Base-by-base conservation (phyloP, 306 rosid species). In the Aeschynomene evenia region DNA sequence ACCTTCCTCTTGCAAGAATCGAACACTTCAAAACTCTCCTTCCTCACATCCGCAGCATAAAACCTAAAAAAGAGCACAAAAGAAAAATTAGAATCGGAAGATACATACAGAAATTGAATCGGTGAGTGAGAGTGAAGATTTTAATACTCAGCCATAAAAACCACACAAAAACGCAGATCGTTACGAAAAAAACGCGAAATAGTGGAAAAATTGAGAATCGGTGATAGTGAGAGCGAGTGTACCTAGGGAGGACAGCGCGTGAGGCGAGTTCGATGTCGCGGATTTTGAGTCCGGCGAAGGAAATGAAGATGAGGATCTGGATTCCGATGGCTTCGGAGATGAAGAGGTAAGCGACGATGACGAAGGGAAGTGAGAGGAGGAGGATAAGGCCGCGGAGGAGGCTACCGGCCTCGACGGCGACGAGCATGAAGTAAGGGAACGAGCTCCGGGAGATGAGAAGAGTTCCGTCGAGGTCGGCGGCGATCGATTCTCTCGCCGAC, bases 391-490 rank as follows among this genome's bases (percentile, higher is more conserved):
- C 98, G 0, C 98, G 91, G 75, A 94, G 77, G 70, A 94, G 92
- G 70, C 98, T 90, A 1, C 97, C 97, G 45, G 98, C 98, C 81
- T 94, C 98, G 8, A 94, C 81, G 69, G 98, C 98, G 14, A 94
- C 84, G 2, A 94, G 97, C 94, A 94, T 87, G 87, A 90, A 94
- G 91, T 90, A 94, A 13, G 98, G 98, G 9, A 94, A 72, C 0
- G 97, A 90, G 73, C 98, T 94, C 0, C 96, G 33, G 13, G 90
- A 84, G 62, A 85, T 73, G 49, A 94, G 87, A 11, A 90, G 90
- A 28, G 98, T 90, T 7, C 97, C 98, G 67, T 94, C 98, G 9
- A 94, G 97, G 71, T 94, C 98, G 1, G 97, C 97, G 0, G 98
- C 98, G 10, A 94, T 73, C 0, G 97, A 90, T 0, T 81, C 86